Evolutionary conservation across 371 early-diverging fungal genomes (phyloP).

Genomic region (Haplosporangium sp.): DNA sequence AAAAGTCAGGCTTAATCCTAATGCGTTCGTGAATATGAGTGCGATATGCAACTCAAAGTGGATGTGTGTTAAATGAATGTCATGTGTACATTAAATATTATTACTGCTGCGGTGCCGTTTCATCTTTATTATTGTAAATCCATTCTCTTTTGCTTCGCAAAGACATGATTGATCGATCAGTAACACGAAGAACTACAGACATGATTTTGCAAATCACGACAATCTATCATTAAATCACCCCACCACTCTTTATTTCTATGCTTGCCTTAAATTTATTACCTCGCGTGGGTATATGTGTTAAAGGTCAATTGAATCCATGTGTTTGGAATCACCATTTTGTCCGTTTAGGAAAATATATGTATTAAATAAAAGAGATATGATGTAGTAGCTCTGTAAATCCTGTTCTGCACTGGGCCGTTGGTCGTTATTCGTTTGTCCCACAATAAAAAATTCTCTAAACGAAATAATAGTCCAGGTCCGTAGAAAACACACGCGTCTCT

Average conservation of each 20-base stretch:
- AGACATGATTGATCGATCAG: too few species aligned
- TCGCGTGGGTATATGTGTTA: background rate
- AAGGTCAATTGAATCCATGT: too few species aligned
- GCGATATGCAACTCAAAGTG: background rate
- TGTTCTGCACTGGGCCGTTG: background rate
- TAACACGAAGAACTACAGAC: too few species aligned
- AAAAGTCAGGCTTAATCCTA: background rate
- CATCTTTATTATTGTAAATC: background rate
- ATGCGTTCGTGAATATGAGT: background rate
- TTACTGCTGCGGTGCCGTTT: background rate
- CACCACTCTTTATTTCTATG: too few species aligned
- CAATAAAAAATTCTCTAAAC: background rate
- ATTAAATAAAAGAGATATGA: too few species aligned
- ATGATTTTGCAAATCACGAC: too few species aligned
- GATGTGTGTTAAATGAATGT: slow-evolving; percentile 1
- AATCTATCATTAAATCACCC: too few species aligned
- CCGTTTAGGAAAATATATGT: background rate
- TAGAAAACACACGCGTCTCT: too few species aligned
- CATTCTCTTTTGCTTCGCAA: slow-evolving; percentile 8
- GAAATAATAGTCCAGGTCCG: too few species aligned
- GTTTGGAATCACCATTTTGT: background rate
- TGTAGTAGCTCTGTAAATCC: too few species aligned
- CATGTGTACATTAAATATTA: background rate
- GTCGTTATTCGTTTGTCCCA: background rate
- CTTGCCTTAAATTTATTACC: too few species aligned